phyloP scores from a whole-genome alignment of 2,329 filamentous ascomycete species.

The Aspergillus sp. region DNA sequence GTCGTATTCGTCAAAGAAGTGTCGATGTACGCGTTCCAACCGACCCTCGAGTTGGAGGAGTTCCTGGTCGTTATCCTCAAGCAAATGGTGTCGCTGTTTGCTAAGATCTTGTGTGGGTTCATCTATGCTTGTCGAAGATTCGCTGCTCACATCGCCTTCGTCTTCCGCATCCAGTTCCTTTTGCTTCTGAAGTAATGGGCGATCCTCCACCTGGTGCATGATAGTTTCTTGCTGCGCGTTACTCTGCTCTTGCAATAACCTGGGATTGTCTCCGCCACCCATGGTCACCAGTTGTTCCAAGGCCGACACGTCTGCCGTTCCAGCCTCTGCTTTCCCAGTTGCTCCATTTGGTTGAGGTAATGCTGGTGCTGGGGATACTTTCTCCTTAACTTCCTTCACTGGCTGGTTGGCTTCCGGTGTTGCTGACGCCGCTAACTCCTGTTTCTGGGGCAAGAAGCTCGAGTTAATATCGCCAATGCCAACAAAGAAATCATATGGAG shows the following conservation, averaged over 20 bases:
- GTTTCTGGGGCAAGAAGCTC: conserved; percentile 81
- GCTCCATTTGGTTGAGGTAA: conserved; percentile 28
- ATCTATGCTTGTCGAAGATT: conserved; percentile 36
- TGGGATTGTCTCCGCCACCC: conserved; percentile 62
- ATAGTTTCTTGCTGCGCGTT: conserved; percentile 82
- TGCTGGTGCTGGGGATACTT: conserved; percentile 6
- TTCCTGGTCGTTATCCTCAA: conserved; percentile 83
- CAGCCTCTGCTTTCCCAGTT: conserved; percentile 16
- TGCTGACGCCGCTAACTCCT: conserved; percentile 37
- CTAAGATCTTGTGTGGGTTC: conserved; percentile 29
- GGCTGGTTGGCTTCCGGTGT: conserved; percentile 28
- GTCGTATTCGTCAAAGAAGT: conserved; percentile 82
- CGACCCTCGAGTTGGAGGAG: conserved; percentile 69
- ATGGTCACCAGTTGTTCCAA: conserved; percentile 72
- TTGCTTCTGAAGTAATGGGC: conserved; percentile 86
- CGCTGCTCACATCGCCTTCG: conserved; percentile 53
- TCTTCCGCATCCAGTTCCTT: conserved; percentile 83
- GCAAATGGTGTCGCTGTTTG: conserved; percentile 61
- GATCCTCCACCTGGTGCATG: conserved; percentile 79
- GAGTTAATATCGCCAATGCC: conserved; percentile 99
- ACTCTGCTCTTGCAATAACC: conserved; percentile 64
- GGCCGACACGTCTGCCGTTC: conserved; percentile 44
- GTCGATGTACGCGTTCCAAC: conserved; percentile 65
- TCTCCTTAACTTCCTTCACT: conserved; percentile 15
- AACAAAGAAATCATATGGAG: conserved; percentile 94